phyloP scores from a whole-genome alignment of 2,329 filamentous ascomycete genomes.

The Lachnellula cervina region DNA sequence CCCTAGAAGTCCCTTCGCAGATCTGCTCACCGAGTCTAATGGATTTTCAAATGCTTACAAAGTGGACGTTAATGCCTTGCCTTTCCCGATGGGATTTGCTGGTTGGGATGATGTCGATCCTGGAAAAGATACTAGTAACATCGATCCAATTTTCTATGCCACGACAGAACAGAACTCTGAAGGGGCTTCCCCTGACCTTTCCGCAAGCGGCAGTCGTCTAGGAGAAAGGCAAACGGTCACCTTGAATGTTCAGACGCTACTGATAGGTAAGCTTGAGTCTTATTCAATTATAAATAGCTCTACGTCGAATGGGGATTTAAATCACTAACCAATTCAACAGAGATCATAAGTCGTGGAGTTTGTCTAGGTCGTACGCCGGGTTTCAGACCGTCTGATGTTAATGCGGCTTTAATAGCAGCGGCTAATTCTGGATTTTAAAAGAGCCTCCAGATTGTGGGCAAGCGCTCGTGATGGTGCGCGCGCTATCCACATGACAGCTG shows the following conservation, averaged over 20 bases:
- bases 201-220: not conserved
- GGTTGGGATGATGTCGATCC: slow-evolving; percentile 8
- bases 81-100: slow-evolving; percentile 13
- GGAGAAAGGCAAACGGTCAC: slow-evolving; percentile 22
- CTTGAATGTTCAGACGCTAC: slow-evolving; percentile 28
- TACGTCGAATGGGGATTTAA: not conserved
- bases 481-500: not conserved
- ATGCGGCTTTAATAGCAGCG: slow-evolving; percentile 28
- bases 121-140: slow-evolving; percentile 7
- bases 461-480: not conserved
- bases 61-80: slow-evolving; percentile 14
- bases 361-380: slow-evolving; percentile 31
- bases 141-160: slow-evolving; percentile 19
- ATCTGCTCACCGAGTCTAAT: not conserved
- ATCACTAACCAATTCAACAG: slow-evolving; percentile 13
- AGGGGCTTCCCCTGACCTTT: not conserved
- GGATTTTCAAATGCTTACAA: slow-evolving; percentile 1
- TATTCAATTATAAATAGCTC: not conserved
- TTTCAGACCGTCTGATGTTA: slow-evolving; percentile 30
- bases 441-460: not conserved
- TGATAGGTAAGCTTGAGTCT: slow-evolving; percentile 27
- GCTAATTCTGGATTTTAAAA: slow-evolving; percentile 10
- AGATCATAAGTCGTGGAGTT: slow-evolving; percentile 24
- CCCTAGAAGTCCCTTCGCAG: slow-evolving; percentile 17
- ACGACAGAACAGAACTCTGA: slow-evolving; percentile 1